Conservation (phyloP, 805 yeast genomes). For the Candida broadrunensis region DNA sequence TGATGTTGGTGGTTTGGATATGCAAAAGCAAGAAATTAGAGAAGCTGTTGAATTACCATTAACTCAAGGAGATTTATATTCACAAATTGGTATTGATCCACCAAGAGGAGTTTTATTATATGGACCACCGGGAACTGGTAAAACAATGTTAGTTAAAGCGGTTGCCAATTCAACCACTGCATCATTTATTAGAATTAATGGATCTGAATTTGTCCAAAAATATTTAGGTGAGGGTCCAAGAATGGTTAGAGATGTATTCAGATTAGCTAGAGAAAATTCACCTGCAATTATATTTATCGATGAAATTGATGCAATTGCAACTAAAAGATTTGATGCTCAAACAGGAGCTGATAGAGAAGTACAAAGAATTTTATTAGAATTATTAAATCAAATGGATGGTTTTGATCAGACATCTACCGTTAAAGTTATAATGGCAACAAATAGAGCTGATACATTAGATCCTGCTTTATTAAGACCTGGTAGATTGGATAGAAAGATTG, state of each 20-base stretch:
- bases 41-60: conserved; percentile 98
- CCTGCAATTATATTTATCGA: conserved; percentile 97
- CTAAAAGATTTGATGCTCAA: conserved; percentile 98
- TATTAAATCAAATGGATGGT: conserved; percentile 98
- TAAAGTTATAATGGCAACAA: conserved; percentile 98
- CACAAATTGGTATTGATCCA: conserved; percentile 98
- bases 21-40: conserved; percentile 98
- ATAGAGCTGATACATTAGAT: conserved; percentile 98
- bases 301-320: conserved; percentile 98
- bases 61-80: conserved; percentile 91
- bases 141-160: conserved; percentile 98
- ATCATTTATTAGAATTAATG: conserved; percentile 92
- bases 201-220: conserved; percentile 97
- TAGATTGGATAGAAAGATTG: conserved; percentile 96
- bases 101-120: conserved; percentile 96
- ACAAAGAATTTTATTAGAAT: conserved; percentile 93
- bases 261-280: conserved; percentile 95
- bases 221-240: conserved; percentile 99
- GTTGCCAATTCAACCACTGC: conserved; percentile 97
- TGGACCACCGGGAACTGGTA: conserved; percentile 99
- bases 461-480: conserved; percentile 99
- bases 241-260: conserved; percentile 98
- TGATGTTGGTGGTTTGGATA: conserved; percentile 97
- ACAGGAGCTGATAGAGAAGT: conserved; percentile 99
- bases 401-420: conserved; percentile 94